Base-by-base conservation (phyloP, 1,139 yeast species). In the Yamadazyma oceani region DNA sequence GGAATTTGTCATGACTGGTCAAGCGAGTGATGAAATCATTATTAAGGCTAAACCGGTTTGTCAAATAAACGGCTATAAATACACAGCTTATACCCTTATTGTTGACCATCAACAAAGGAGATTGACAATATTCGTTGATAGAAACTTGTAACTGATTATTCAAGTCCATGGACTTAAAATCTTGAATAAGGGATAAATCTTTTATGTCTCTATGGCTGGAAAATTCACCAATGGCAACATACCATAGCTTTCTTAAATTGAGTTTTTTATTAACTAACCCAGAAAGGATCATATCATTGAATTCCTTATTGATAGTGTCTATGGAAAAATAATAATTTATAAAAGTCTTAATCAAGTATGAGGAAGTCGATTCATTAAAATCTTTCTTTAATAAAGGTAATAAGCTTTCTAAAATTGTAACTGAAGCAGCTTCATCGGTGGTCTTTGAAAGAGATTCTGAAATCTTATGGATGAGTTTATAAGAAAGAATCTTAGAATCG, bases 241-340 rank as follows among this genome's bases (percentile, higher is more conserved):
- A 72, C 97, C 97, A 92, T 17, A 79, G 64, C 50, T 77, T 79
- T 48, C 83, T 76, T 26, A 86, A 58, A 26, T 74, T 75, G 9
- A 73, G 60, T 47, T 85, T 85, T 49, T 85, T 74, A 26, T 86
- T 92, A 11, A 62, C 54, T 12, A 89, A 63, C 0, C 96, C 97
- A 12, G 32, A n/a, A 6, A 12, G 11, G 11, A 29, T n/a, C 5
- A 29, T 3, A 17, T 66, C 60, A 15, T 60, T 57, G 25, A 85
- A 57, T 12, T 69, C 66, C 10, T 63, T 63, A 2, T 47, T 40
- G 22, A 41, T 40, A 2, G 45, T 46, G 6, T 44, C 45, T n/a
- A 46, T 42, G n/a, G 45, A 34, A 17, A 67, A 55, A 26, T 71
- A 63, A 48, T 75, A 82, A 17, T 50, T 48, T 35, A 74, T 69